Conservation (phyloP, 2,329 filamentous ascomycete species). For the Monosporascus sp. region DNA sequence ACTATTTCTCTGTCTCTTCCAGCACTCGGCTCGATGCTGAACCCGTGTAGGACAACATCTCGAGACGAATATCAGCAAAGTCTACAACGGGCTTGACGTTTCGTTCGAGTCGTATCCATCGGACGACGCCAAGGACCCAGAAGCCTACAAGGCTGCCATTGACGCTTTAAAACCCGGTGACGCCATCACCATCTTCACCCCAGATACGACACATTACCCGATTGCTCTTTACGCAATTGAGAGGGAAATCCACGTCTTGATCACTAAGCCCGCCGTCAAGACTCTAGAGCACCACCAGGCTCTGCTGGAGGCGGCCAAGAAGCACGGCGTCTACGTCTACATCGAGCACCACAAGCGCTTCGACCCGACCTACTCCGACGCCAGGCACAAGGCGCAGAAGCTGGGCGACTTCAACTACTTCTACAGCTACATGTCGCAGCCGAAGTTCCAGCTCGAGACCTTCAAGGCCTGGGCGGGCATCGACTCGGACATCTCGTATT, state of each 20-base stretch:
- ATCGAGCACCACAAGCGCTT: constrained; percentile 96
- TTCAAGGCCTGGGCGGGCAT: constrained; percentile 93
- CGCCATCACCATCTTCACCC: constrained; percentile 94
- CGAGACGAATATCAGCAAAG: constrained; percentile 78
- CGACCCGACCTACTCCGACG: constrained; percentile 89
- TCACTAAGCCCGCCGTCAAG: constrained; percentile 93
- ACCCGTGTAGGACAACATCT: constrained; percentile 65
- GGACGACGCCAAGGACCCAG: constrained; percentile 67
- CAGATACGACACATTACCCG: constrained; percentile 86
- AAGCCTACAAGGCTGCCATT: constrained; percentile 85
- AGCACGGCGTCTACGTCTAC: constrained; percentile 81
- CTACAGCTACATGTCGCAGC: constrained; percentile 94
- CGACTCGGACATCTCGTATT: constrained; percentile 92
- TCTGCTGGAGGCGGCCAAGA: constrained; percentile 66
- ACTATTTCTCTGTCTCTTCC: not conserved
- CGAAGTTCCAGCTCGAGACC: constrained; percentile 85
- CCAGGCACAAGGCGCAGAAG: constrained; percentile 67
- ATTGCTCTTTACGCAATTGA: constrained; percentile 91
- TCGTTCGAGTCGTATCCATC: constrained; percentile 79
- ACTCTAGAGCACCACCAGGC: constrained; percentile 72
- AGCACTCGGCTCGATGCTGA: constrained; percentile 6
- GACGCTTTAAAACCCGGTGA: constrained; percentile 76
- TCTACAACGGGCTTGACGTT: constrained; percentile 85
- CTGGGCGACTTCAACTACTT: constrained; percentile 98
- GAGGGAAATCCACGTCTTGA: constrained; percentile 80